Base-by-base conservation (phyloP, 202 grass and related monocot species). In the Panicum virgatum region DNA sequence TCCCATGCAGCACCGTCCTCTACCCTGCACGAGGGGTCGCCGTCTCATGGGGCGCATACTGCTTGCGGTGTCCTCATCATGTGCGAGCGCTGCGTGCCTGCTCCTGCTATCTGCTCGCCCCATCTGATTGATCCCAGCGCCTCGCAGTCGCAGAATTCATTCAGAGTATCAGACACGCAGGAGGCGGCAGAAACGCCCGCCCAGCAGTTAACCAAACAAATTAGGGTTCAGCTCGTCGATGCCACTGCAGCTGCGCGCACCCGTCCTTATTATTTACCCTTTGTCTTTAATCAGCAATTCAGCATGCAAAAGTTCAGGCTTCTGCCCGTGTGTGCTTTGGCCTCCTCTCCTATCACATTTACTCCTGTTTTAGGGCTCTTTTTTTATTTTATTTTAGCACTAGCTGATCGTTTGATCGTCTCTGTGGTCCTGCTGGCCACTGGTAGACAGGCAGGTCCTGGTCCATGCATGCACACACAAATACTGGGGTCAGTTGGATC, bases 11-110 rank as follows among this genome's bases (percentile, higher is more conserved):
- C 45, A 15, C 18, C 18, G 40, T 18, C 72, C 47, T 68, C n/a
- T 51, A 13, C 44, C 23, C 12, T 57, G 78, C 58, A 38, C 12
- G 83, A 86, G 79, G 61, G 62, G 88, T 90, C 88, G 58, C 79
- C 60, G 77, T 86, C 83, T 66, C 50, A 66, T 62, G 78, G 78
- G 23, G 37, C 37, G 51, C 27, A 34, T 16, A 36, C 40, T 16
- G 44, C 27, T 3, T 2, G 9, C 46, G 3, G 15, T 45, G 73
- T 77, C 62, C 39, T n/a, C n/a, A n/a, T 68, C 38, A 18, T 32
- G 50, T 26, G 82, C 72, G 34, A 34, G n/a, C 3, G 7, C 51
- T 22, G 51, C 51, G 18, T 5, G 0, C 18, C 51, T 38, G 47
- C 69, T 51, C 34, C 12, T 20, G 16, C 18, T 52, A 6, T 20